Conservation (phyloP, 2,329 filamentous ascomycete genomes). For the Hymenoscyphus scutula region DNA sequence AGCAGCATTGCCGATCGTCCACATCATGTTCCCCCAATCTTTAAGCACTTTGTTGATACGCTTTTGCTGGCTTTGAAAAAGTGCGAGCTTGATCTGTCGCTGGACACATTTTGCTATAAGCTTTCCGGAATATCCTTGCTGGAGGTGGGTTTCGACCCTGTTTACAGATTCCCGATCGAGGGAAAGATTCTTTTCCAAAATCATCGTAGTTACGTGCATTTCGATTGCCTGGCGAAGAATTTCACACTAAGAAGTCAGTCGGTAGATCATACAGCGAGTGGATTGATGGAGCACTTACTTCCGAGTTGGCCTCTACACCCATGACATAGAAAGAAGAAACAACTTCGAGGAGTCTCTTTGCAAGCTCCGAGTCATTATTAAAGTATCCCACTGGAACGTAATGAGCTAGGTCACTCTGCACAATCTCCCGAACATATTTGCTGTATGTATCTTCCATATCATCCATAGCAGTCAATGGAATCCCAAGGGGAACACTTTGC, state of each 20-base stretch:
- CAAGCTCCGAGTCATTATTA: slow-evolving; percentile 28
- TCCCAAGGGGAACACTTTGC: slow-evolving; percentile 32
- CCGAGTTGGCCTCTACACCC: slow-evolving; percentile 24
- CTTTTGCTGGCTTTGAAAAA: slow-evolving; percentile 31
- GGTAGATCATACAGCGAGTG: slow-evolving; percentile 11
- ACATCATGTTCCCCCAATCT: slow-evolving; percentile 35
- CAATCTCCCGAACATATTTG: slow-evolving; percentile 31
- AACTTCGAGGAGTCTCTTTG: slow-evolving; percentile 27
- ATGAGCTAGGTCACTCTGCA: slow-evolving; percentile 24
- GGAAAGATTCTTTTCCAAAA: slow-evolving; percentile 33
- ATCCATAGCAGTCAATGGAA: slow-evolving; percentile 30
- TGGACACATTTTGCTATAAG: slow-evolving; percentile 32
- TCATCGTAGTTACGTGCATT: slow-evolving; percentile 32
- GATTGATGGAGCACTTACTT: slow-evolving; percentile 24
- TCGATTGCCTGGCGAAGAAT: slow-evolving; percentile 33
- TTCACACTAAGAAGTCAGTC: slow-evolving; percentile 28
- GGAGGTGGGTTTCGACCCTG: slow-evolving; percentile 26
- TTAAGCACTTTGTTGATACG: slow-evolving; percentile 32
- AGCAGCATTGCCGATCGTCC: slow-evolving; percentile 29
- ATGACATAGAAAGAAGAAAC: slow-evolving; percentile 28
- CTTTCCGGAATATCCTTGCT: slow-evolving; percentile 26
- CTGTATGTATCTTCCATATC: slow-evolving; percentile 32
- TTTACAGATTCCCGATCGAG: slow-evolving; percentile 30
- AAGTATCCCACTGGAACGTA: slow-evolving; percentile 30
- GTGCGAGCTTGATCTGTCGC: slow-evolving; percentile 35